Conservation (phyloP, 2,329 filamentous ascomycete species). For the Colletotrichum shisoi region DNA sequence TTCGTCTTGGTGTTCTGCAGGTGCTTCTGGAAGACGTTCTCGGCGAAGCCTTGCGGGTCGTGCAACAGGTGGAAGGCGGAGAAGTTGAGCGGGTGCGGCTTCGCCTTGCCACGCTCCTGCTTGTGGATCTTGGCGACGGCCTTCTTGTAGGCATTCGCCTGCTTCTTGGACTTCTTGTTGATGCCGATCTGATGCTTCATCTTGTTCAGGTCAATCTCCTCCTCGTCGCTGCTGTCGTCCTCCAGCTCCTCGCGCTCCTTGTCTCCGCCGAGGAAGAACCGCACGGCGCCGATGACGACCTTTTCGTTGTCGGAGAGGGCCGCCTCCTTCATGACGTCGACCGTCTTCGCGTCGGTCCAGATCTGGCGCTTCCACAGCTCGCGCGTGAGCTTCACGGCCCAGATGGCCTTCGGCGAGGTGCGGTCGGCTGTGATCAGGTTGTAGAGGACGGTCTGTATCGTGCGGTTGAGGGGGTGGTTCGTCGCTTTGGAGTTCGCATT, state of each 20-base stretch:
- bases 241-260: slow-evolving; percentile 93
- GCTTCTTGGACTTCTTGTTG: slow-evolving; percentile 97
- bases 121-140: slow-evolving; percentile 84
- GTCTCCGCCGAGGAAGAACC: slow-evolving; percentile 95
- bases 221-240: slow-evolving; percentile 86
- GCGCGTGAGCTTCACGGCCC: slow-evolving; percentile 93
- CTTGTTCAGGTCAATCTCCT: slow-evolving; percentile 78
- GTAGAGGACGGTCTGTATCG: slow-evolving; percentile 90
- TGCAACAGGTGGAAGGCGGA: slow-evolving; percentile 92
- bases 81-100: slow-evolving; percentile 91
- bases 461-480: slow-evolving; percentile 92
- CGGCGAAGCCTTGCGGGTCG: slow-evolving; percentile 92
- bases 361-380: slow-evolving; percentile 97
- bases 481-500: slow-evolving; percentile 85
- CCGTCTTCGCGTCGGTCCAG: slow-evolving; percentile 92
- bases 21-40: slow-evolving; percentile 88
- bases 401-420: slow-evolving; percentile 84
- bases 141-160: slow-evolving; percentile 77
- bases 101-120: slow-evolving; percentile 85
- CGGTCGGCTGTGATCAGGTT: slow-evolving; percentile 89
- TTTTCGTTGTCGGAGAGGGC: slow-evolving; percentile 90
- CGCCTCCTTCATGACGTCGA: slow-evolving; percentile 98
- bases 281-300: slow-evolving; percentile 83
- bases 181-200: slow-evolving; percentile 86
- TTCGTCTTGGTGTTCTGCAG: slow-evolving; percentile 86